Evolutionary conservation across 2,329 filamentous ascomycete genomes (phyloP), one percentile per base, ranked within the genome.

Genomic region (Aureobasidium pullulans): DNA sequence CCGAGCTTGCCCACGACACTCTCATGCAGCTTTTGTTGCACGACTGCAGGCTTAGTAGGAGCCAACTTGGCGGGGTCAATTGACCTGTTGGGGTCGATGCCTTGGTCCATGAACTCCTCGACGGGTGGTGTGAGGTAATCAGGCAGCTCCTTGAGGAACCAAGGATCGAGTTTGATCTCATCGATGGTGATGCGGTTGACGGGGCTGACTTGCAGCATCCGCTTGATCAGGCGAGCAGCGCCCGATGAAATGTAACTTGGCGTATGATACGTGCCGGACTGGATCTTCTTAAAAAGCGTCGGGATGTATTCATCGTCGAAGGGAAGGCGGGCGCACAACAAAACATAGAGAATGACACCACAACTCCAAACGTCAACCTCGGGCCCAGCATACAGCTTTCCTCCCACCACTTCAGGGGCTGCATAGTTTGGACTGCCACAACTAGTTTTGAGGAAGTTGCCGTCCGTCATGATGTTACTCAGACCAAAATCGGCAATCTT

Each of bases 381-480:
- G 0, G 94, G 93, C 1, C 94, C 94, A 16, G 94, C 94, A 71
- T 99, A 99, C 58, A 97, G 80, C 79, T 97, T 99, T 28, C 94
- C 94, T 59, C 92, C 94, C 69, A 99, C 97, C 62, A 99, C 94
- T 73, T 99, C 94, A 6, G 94, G 94, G 1, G 94, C 94, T 11
- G 94, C 94, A 73, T 99, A 99, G 74, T 99, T 99, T 43, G 94
- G 94, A 70, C 93, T 97, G 57, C 94, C 94, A 69, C 94, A 99
- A 72, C 92, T 97, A 1, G 94, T 99, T 77, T 96, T 97, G 68
- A 99, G 83, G 71, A 99, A 99, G 72, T 99, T 99, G 29, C 94
- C 94, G 71, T 99, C 94, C 0, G 94, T 97, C 94, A 99, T 99
- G 76, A 99, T 99, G 72, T 99, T 99, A 78, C 93, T 97, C 60